phyloP scores from a whole-genome alignment of 192 early-diverging fungal species.

The Linnemannia hyalina region DNA sequence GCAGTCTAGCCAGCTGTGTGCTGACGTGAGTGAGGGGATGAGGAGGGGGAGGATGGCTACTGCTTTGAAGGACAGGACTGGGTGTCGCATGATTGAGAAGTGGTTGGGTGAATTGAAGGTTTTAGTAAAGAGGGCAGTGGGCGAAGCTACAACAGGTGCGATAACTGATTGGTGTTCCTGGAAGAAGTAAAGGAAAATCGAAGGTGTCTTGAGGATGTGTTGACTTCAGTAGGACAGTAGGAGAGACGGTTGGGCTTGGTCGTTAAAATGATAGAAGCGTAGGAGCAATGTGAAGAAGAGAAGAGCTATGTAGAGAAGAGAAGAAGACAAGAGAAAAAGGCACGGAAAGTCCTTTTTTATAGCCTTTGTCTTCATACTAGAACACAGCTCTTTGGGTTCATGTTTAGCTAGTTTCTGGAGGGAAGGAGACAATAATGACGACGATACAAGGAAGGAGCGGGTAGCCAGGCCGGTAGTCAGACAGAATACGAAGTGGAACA shows the following conservation, averaged over 20 bases:
- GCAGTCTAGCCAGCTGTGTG: constrained; percentile 49
- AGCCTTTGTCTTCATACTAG: neutral
- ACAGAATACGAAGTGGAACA: neutral
- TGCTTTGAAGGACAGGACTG: neutral
- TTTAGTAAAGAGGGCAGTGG: neutral
- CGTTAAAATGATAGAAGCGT: neutral
- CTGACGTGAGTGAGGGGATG: neutral
- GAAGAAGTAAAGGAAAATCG: neutral
- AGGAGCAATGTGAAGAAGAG: neutral
- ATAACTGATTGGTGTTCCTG: neutral
- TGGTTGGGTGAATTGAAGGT: neutral
- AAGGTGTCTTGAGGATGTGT: neutral
- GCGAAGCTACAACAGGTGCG: no score
- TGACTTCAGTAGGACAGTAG: neutral
- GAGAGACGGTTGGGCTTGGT: neutral
- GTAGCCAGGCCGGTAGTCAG: neutral
- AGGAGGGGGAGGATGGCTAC: neutral
- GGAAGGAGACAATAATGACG: neutral
- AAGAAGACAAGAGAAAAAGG: neutral
- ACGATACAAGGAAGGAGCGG: neutral
- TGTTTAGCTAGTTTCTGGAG: neutral
- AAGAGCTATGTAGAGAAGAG: neutral
- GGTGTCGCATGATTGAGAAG: neutral
- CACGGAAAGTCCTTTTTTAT: neutral
- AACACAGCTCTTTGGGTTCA: neutral